Conservation (phyloP, 2,329 filamentous ascomycete species). For the Pseudonectria foliicola region DNA sequence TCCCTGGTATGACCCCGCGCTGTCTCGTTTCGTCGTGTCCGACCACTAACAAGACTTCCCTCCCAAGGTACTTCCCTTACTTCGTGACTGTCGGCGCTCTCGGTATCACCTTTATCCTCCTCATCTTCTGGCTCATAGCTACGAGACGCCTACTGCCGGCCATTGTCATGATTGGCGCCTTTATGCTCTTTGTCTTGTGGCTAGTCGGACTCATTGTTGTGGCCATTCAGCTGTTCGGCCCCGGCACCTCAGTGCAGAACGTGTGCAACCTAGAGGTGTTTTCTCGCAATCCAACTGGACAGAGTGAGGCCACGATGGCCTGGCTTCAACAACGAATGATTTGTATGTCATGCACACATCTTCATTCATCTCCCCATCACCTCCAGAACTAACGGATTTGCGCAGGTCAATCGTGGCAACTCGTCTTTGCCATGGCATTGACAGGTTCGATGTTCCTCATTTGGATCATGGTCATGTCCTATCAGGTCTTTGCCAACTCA, state of each 20-base stretch:
- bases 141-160: constrained; percentile 53
- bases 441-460: constrained; percentile 53
- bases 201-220: constrained; percentile 57
- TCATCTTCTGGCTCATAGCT: constrained; percentile 57
- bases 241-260: constrained; percentile 48
- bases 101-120: constrained; percentile 57
- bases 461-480: constrained; percentile 64
- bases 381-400: constrained; percentile 6
- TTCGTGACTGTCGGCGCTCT: constrained; percentile 53
- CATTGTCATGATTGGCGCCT: constrained; percentile 57
- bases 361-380: too few species aligned
- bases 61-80: constrained; percentile 58
- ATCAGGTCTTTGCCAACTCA: constrained; percentile 51
- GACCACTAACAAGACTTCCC: neutral
- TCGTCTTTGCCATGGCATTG: constrained; percentile 56
- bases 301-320: constrained; percentile 49
- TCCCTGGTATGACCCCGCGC: constrained; percentile 46
- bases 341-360: constrained; percentile 41
- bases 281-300: constrained; percentile 40
- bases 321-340: constrained; percentile 59
- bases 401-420: constrained; percentile 55
- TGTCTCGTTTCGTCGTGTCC: neutral
- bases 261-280: constrained; percentile 55
- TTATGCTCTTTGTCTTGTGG: constrained; percentile 62
- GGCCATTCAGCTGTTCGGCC: constrained; percentile 57